Evolutionary conservation across 495 filamentous ascomycete species (phyloP), one percentile per base, ranked within the genome.

Genomic region (Amphirosellinia nigrospora): DNA sequence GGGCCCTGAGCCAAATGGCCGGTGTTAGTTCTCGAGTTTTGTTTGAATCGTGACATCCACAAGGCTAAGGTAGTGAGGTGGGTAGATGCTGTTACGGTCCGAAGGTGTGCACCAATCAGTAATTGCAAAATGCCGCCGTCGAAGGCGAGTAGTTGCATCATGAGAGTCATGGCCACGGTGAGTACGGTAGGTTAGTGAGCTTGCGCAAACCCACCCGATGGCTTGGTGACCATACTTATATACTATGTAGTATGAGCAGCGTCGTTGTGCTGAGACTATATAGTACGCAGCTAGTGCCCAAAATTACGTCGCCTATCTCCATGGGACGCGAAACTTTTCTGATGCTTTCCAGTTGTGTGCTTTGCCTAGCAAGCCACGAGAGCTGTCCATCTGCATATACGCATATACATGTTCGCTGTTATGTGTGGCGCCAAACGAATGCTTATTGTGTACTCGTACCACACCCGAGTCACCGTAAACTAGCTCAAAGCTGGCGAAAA

Each of bases 1-100:
- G 56, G 34, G 21, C 56, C 56, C n/a, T 39, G 55, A 38, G 55
- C 56, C 56, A 60, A 6, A 36, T 60, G 56, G 56, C 34, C 10
- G 32, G n/a, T 60, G 56, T 39, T 60, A 39, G 55, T 38, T 19
- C 52, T 32, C 52, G 32, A 32, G 52, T 28, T n/a, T n/a, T n/a
- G n/a, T n/a, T n/a, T n/a, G n/a, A n/a, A n/a, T n/a, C n/a, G n/a
- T n/a, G n/a, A n/a, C n/a, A n/a, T n/a, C 30, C 53, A 58, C 30
- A 30, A 36, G 53, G 30, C 30, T 36, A n/a, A 58, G 48, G 2
- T 28, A 28, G 30, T 39, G 11, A 41, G 36, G 36, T 28, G 21
- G 21, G 58, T 7, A 61, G 58, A 36, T 58, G 55, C 36, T 36
- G 30, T 58, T 36, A 9, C 48, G 10, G 48, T 53, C 48, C 48